Evolutionary conservation across 2,329 filamentous ascomycete species (phyloP).

Genomic region (Magnaporthales sp.): DNA sequence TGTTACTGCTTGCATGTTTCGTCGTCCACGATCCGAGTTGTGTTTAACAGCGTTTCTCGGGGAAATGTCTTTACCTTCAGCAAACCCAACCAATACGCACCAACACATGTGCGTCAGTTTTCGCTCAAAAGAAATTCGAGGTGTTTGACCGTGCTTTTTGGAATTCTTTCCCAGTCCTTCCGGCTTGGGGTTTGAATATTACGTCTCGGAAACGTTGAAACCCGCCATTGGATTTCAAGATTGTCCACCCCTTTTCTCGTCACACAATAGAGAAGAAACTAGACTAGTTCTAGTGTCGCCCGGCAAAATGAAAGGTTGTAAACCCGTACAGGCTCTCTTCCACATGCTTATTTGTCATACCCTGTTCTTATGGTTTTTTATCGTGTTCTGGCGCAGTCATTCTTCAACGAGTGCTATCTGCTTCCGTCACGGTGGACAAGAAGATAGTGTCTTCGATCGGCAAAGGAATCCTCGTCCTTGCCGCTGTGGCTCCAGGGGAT

Average conservation of each 20-base stretch:
- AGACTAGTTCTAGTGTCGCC: not conserved
- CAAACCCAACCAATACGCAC: not conserved
- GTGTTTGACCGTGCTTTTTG: not conserved
- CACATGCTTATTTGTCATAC: not conserved
- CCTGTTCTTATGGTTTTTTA: constrained; percentile 6
- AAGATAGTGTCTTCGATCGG: constrained; percentile 86
- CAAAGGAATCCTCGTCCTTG: constrained; percentile 82
- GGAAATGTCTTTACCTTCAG: not conserved
- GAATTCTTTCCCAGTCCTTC: not conserved
- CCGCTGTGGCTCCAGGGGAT: constrained; percentile 83
- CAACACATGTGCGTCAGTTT: not conserved
- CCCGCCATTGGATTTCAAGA: not conserved
- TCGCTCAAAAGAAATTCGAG: not conserved
- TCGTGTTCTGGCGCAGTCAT: constrained; percentile 52
- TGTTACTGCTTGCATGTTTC: not conserved
- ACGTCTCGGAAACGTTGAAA: not conserved
- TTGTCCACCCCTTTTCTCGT: not conserved
- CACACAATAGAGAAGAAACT: not conserved
- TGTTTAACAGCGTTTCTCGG: not conserved
- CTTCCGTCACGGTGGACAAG: constrained; percentile 90
- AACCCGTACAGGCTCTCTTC: not conserved
- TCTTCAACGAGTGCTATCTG: constrained; percentile 86
- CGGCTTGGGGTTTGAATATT: not conserved
- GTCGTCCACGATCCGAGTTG: not conserved
- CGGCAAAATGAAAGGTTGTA: constrained; percentile 14